phyloP scores from a whole-genome alignment of 345 rosid genomes.

The Pugionium dolabratum region DNA sequence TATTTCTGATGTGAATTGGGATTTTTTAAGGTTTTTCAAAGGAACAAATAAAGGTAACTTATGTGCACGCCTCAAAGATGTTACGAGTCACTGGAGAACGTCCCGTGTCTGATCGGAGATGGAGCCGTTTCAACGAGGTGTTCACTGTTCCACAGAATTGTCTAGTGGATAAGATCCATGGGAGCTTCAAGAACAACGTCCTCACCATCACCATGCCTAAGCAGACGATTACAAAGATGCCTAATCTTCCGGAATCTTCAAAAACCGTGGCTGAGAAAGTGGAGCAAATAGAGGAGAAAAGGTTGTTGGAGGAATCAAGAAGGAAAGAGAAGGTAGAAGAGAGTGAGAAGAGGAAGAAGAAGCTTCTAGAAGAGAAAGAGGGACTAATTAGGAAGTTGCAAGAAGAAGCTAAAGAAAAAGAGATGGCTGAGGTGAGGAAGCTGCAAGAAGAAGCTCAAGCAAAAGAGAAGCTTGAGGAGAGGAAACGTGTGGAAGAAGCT shows the following conservation, averaged over 20 bases:
- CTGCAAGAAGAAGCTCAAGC: conserved; percentile 18
- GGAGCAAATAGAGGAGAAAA: conserved; percentile 30
- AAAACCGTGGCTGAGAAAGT: conserved; percentile 27
- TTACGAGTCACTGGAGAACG: conserved; percentile 55
- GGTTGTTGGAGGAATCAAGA: conserved; percentile 25
- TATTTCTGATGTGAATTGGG: conserved; percentile 9
- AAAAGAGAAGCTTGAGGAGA: conserved; percentile 12
- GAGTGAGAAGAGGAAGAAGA: conserved; percentile 29
- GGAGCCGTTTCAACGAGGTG: conserved; percentile 48
- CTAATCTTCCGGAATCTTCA: conserved; percentile 23
- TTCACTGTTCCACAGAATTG: conserved; percentile 62
- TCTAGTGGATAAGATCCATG: conserved; percentile 49
- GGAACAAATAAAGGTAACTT: conserved; percentile 57
- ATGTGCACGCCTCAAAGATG: conserved; percentile 36
- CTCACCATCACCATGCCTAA: conserved; percentile 64
- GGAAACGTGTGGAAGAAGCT: neutral
- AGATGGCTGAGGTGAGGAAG: conserved; percentile 19
- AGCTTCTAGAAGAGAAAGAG: conserved; percentile 42
- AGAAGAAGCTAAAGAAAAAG: conserved; percentile 30
- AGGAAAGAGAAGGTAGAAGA: conserved; percentile 30
- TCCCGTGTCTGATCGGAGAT: conserved; percentile 34
- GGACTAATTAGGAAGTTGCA: conserved; percentile 30
- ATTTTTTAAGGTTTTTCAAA: conserved; percentile 47
- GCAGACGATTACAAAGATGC: conserved; percentile 34
- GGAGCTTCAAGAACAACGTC: conserved; percentile 39